A percentile compares a stretch with the other conserved stretches of the same genome.
Evolutionary conservation across 495 filamentous ascomycete species (phyloP).

Genomic region (Pyrenula massariospora): DNA sequence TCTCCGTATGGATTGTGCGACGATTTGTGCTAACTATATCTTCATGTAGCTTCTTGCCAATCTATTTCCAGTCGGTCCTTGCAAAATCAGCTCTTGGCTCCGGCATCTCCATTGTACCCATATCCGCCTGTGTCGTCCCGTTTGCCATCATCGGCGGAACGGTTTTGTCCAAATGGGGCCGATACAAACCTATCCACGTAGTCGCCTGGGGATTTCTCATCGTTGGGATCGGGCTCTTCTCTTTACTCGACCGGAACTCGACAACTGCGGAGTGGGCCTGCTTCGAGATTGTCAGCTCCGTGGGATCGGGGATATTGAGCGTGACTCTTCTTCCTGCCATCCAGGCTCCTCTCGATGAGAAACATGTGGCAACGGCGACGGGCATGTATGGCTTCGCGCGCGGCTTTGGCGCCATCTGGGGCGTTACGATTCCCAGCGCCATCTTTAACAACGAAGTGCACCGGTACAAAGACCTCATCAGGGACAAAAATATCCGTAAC

Average conservation of each 20-base stretch:
- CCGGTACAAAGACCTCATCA: not conserved
- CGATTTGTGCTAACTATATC: too few species aligned
- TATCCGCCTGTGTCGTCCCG: too few species aligned
- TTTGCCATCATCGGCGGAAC: conserved; percentile 19
- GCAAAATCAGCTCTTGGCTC: conserved; percentile 25
- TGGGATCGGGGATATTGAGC: conserved; percentile 20
- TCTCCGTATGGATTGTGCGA: too few species aligned
- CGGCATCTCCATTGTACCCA: conserved; percentile 12
- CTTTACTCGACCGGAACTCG: conserved; percentile 14
- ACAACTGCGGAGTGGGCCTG: conserved; percentile 12
- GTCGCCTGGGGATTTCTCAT: conserved; percentile 23
- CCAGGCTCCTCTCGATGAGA: conserved; percentile 23
- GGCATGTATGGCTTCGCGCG: conserved; percentile 34
- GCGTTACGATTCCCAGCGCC: conserved; percentile 33
- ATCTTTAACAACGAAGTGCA: conserved; percentile 33
- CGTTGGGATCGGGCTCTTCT: conserved; percentile 28
- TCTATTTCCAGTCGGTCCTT: conserved; percentile 15
- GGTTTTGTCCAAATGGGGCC: conserved; percentile 24
- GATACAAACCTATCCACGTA: conserved; percentile 33
- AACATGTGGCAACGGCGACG: conserved; percentile 29
- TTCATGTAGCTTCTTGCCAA: too few species aligned
- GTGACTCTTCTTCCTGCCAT: conserved; percentile 23
- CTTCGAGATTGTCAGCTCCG: conserved; percentile 19
- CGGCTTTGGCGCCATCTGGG: conserved; percentile 37
- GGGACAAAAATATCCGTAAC: not conserved